phyloP scores from a whole-genome alignment of 768 basidiomycete species.

The Agaricus subrufescens region DNA sequence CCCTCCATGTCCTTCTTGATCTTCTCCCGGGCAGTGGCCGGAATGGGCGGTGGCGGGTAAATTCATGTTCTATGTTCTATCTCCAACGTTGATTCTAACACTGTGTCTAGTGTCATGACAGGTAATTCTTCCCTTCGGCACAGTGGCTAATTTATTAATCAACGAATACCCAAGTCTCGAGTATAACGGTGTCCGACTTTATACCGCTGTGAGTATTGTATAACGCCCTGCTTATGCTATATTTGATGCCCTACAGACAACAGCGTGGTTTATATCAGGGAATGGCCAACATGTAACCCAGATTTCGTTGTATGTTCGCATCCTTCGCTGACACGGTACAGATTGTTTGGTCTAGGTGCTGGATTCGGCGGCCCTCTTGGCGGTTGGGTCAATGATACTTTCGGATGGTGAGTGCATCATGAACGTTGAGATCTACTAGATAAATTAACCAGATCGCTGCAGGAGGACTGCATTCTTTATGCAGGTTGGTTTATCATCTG shows the following conservation, averaged over 20 bases:
- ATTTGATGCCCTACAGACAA: conserved; percentile 41
- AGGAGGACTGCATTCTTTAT: conserved; percentile 86
- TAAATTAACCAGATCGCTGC: conserved; percentile 12
- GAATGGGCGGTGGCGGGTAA: conserved; percentile 90
- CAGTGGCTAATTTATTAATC: conserved; percentile 18
- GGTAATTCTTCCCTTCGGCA: conserved; percentile 34
- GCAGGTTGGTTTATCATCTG: conserved; percentile 48
- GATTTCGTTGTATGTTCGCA: conserved; percentile 1
- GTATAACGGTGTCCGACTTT: conserved; percentile 81
- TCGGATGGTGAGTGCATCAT: conserved; percentile 66
- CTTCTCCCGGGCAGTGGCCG: conserved; percentile 77
- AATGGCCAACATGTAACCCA: conserved; percentile 74
- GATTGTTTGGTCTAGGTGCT: conserved; percentile 80
- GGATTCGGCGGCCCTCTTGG: conserved; percentile 77
- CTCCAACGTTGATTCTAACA: conserved; percentile 19
- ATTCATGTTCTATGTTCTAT: conserved; percentile 24
- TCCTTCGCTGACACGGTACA: conserved; percentile 22
- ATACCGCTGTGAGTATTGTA: conserved; percentile 68
- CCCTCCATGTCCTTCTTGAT: conserved; percentile 83
- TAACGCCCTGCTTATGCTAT: conserved; percentile 7
- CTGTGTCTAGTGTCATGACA: conserved; percentile 68
- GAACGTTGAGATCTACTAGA: conserved; percentile 2
- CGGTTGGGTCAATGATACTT: conserved; percentile 79
- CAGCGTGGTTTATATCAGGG: conserved; percentile 91
- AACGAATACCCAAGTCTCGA: conserved; percentile 52